Evolutionary conservation across 179 eudicot species (phyloP), one percentile per base, ranked within the genome.

Genomic region (Patellifolia procumbens): DNA sequence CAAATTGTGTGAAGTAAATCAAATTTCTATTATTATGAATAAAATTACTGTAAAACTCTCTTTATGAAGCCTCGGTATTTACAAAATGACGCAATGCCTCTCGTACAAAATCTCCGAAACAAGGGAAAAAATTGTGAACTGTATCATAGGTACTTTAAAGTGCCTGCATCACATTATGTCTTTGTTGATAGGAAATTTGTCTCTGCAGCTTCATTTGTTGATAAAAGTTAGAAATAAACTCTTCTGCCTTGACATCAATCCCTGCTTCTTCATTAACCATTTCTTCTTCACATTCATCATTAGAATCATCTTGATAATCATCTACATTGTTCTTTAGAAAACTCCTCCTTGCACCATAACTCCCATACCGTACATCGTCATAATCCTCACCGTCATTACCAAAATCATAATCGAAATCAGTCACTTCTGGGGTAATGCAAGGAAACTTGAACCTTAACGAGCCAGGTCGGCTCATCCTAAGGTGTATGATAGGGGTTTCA

Each of bases 231-330:
- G 90, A 87, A n/a, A 91, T 92, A 66, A 91, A 92, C 83, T 91
- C 83, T 76, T 94, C 98, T 1, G 97, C 97, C 78, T 85, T 92
- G 52, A 59, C 66, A 83, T 94, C 96, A 66, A 94, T 88, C 62
- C 79, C 91, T 64, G 81, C 88, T 2, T 85, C 92, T 9, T 70
- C 80, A 28, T 22, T 39, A 43, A 39, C 76, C 32, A 62, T 39
- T 8, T 74, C 82, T 12, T 79, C 86, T n/a, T 58, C 73, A 42
- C 55, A 61, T 20, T 45, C 90, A 55, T 78, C 88, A 9, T 75
- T 82, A 0, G 63, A 71, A 10, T 15, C 70, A 28, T 76, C 80
- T 17, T 80, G 80, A 46, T 24, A 73, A 32, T 82, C 90, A 11
- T 61, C 84, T 1, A 42, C 79, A 1, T 37, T 77, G 32, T 59